These are phyloP conservation scores for Glycine tomentella DNA, from an alignment of 306 rosid species.

Conservation along the genomic window DNA sequence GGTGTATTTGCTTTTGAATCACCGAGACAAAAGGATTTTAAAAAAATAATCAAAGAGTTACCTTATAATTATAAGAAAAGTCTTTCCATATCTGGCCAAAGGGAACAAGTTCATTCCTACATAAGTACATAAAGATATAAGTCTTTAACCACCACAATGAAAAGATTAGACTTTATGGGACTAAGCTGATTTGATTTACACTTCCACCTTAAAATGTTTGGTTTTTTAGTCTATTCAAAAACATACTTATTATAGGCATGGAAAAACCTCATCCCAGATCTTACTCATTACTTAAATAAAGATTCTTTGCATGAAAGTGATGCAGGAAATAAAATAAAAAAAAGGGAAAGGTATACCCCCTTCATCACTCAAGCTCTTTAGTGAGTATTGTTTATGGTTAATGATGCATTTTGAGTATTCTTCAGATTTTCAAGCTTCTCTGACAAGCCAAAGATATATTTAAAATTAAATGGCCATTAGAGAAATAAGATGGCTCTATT, in stretches of 20 bases:
- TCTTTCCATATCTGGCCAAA: constrained; percentile 58
- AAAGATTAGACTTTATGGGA: constrained; percentile 42
- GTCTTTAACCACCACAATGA: constrained; percentile 48
- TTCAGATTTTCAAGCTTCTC: constrained; percentile 44
- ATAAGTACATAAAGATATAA: constrained; percentile 59
- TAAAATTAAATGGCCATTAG: constrained; percentile 39
- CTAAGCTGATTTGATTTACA: constrained; percentile 38
- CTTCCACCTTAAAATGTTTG: constrained; percentile 35
- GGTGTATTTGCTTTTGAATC: constrained; percentile 37
- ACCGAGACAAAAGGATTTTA: constrained; percentile 35
- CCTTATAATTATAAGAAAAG: constrained; percentile 47
- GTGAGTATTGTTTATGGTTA: constrained; percentile 36
- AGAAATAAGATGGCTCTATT: constrained; percentile 12
- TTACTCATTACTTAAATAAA: constrained; percentile 19
- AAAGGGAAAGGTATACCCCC: constrained; percentile 34
- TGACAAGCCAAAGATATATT: constrained; percentile 40
- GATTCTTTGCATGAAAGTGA: constrained; percentile 40
- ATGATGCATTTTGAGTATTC: constrained; percentile 46
- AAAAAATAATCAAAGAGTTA: constrained; percentile 34
- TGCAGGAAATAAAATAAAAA: constrained; percentile 22
- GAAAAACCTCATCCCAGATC: constrained; percentile 32
- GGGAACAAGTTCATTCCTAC: constrained; percentile 60
- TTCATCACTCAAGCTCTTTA: constrained; percentile 30
- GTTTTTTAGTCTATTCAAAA: constrained; percentile 31
- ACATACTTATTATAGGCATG: constrained; percentile 36